A percentile compares a stretch with the other conserved stretches of the same genome.
Conservation (phyloP, 163 green algal species). For the Scenedesmus sp. region DNA sequence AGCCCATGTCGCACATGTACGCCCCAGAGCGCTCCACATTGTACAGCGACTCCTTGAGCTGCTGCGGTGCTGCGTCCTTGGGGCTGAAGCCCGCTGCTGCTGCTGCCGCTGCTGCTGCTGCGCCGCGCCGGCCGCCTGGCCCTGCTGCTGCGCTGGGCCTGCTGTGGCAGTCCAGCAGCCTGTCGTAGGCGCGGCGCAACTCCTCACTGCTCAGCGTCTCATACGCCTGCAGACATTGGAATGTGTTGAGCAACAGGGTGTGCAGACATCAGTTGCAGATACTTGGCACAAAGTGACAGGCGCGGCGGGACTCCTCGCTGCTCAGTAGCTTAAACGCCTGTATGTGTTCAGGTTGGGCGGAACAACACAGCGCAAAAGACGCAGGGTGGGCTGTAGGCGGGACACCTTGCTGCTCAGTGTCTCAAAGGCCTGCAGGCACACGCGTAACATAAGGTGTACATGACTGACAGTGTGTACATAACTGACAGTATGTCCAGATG, state of each 20-base stretch:
- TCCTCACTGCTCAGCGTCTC: conserved; percentile 33
- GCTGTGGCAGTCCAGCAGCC: conserved; percentile 20
- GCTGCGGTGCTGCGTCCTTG: not conserved
- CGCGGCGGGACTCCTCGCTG: no score
- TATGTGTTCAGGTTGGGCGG: no score
- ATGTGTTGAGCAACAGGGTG: not conserved
- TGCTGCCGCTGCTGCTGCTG: conserved; percentile 8
- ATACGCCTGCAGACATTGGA: not conserved
- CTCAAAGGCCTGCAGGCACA: no score
- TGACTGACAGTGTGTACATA: no score
- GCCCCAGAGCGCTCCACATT: not conserved
- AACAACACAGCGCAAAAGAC: no score
- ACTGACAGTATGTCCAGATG: no score
- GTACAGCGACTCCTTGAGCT: conserved; percentile 31
- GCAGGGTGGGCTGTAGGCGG: no score
- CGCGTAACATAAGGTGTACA: no score
- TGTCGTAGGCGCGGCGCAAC: conserved; percentile 11
- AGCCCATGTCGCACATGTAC: conserved; percentile 28
- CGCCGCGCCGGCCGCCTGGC: not conserved
- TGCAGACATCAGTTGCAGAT: not conserved
- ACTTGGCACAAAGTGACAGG: no score
- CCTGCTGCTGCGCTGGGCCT: not conserved
- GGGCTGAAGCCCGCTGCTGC: not conserved
- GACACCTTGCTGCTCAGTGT: no score
- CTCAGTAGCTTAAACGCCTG: no score